Base-by-base conservation (phyloP, 2,329 filamentous ascomycete genomes). In the Hypomyces rosellus region DNA sequence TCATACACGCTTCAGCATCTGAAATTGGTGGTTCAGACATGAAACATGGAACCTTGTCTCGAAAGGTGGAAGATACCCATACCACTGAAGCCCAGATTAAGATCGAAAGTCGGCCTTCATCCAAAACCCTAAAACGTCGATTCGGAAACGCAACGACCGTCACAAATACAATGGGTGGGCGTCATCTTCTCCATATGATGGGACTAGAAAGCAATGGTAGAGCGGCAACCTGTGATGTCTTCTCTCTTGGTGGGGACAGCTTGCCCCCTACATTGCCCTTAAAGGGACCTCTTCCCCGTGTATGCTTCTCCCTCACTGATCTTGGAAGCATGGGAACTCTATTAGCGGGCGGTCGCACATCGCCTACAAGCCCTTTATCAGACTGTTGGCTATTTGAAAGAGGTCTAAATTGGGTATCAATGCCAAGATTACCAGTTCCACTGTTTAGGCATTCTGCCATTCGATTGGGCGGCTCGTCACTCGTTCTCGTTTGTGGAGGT, bases 291-390 rank as follows among this genome's bases (percentile, higher is more conserved):
- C 51, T 58, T 11, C 58, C 66, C 11, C 65, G 85, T 41, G 85
- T 92, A 74, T 93, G 88, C 58, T 88, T 93, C 65, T 86, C 87
- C 0, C 73, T 90, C 16, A 91, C 86, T 16, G 74, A 81, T 45
- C 63, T 95, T 5, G 77, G 75, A 2, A 69, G 74, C 34, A 66
- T 69, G 18, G 78, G 79, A 14, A 77, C 76, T 52, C 67, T 96
- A 11, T 72, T 96, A 43, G 76, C 81, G 30, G 91, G 92, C 20
- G 92, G 92, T 5, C 79, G 91, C 52, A 75, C 78, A n/a, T 92
- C 89, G 7, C 90, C 91, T 4, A 75, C 82, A 12, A 77, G 75
- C 30, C 82, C 82, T 1, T 71, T 89, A 39, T 72, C 73, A 34
- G 88, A 93, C 64, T 90, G 86, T 58, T 96, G 89, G 89, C 58